These are phyloP conservation scores for Harringtonia aguacate DNA, from an alignment of 2,329 filamentous ascomycete species.

Conservation along the genomic window DNA sequence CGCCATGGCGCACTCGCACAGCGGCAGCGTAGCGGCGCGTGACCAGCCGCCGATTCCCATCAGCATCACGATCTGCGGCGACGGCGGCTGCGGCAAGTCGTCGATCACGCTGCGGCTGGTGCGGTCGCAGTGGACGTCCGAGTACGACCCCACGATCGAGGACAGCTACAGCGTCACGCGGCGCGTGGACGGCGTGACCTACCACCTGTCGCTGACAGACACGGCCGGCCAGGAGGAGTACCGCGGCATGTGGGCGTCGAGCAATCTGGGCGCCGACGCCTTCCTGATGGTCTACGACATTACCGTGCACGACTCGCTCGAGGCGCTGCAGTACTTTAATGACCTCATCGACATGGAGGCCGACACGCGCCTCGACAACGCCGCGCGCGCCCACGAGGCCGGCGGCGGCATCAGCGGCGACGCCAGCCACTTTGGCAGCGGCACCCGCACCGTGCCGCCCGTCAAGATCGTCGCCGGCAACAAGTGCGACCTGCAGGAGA, in stretches of 20 bases:
- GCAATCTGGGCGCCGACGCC: conserved; percentile 69
- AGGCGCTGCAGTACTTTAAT: conserved; percentile 67
- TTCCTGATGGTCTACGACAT: conserved; percentile 87
- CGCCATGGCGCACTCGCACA: conserved; percentile 8
- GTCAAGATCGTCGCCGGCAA: conserved; percentile 80
- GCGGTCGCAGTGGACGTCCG: conserved; percentile 72
- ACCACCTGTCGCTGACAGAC: conserved; percentile 71
- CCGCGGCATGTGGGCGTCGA: conserved; percentile 73
- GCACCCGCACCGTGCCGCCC: conserved; percentile 49
- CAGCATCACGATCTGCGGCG: conserved; percentile 75
- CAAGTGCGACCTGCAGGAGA: conserved; percentile 71
- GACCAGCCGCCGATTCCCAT: conserved; percentile 41
- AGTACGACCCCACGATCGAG: conserved; percentile 73
- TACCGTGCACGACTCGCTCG: conserved; percentile 56
- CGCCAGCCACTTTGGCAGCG: conserved; percentile 20
- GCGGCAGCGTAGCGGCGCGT: conserved; percentile 4
- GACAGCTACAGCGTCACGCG: conserved; percentile 80
- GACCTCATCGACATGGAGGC: conserved; percentile 76
- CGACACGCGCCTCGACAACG: conserved; percentile 57
- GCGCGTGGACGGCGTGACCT: conserved; percentile 67
- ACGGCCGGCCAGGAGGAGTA: conserved; percentile 88
- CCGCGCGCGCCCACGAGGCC: conserved; percentile 37
- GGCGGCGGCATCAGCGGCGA: conserved; percentile 20
- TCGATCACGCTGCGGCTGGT: conserved; percentile 77
- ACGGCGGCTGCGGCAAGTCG: conserved; percentile 76